Evolutionary conservation across 352 stramenopile genomes (phyloP).

Genomic region (Globisporangium cylindrosporum): DNA sequence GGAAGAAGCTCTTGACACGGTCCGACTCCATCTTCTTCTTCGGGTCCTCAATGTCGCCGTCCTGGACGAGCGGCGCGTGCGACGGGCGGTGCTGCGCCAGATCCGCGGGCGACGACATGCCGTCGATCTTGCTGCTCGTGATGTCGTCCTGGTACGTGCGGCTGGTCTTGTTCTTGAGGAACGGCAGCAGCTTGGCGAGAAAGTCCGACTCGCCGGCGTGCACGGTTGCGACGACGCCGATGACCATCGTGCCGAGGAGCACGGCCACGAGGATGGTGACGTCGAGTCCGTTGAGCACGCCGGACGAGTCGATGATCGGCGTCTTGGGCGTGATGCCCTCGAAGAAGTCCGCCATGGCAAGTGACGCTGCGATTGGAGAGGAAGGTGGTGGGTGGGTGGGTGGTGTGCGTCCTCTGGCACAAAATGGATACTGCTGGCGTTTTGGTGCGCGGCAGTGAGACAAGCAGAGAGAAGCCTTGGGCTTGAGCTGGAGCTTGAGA

Average conservation of each 20-base stretch:
- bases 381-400: not conserved
- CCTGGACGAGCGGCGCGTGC: constrained; percentile 23
- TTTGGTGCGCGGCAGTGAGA: not conserved
- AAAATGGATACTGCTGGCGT: constrained; percentile 5
- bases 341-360: constrained; percentile 8
- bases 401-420: not conserved
- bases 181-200: constrained; percentile 15
- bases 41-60: constrained; percentile 20
- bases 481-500: not conserved
- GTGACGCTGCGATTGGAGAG: not conserved
- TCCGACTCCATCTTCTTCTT: constrained; percentile 30
- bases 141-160: not conserved
- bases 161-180: constrained; percentile 9
- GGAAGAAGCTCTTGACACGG: constrained; percentile 50
- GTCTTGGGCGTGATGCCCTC: constrained; percentile 11
- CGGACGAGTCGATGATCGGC: constrained; percentile 8
- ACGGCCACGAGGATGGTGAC: constrained; percentile 18
- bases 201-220: constrained; percentile 17
- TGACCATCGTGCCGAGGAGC: constrained; percentile 19
- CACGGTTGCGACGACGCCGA: constrained; percentile 23
- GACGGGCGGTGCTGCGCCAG: constrained; percentile 13
- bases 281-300: constrained; percentile 19
- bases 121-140: not conserved
- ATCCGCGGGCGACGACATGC: constrained; percentile 11
- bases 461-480: not conserved